Evolutionary conservation across 164 flowering plant species (phyloP), one percentile per base, ranked within the genome.

Genomic region (Kalanchoe fedtschenkoi): DNA sequence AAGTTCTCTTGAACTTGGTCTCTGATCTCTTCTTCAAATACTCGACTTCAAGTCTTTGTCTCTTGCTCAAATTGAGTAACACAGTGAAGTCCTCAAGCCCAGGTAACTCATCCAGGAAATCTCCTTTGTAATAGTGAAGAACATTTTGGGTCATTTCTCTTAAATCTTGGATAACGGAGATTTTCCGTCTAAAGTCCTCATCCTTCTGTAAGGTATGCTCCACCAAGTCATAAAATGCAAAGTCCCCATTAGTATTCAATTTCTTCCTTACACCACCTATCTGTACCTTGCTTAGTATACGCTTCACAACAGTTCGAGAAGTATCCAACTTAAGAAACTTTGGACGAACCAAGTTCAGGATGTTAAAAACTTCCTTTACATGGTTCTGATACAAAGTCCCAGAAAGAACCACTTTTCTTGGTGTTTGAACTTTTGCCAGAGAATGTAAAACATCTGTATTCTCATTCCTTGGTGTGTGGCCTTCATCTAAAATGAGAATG

Each of bases 101-200:
- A 19, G 97, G 98, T 19, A 93, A 81, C 69, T 93, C 98, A 26
- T 89, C 97, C 65, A 87, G 65, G 75, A 81, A 86, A 68, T 90
- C 97, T 58, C 97, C 97, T 69, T 78, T 90, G 59, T 90, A 90
- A 62, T 88, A 93, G 53, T 93, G 96, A 33, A 90, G 84, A 34
- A 93, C 87, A 21, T 76, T 75, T 26, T 67, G 68, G 0, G 97
- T 93, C 89, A 93, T 78, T 70, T 90, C 91, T 8, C 98, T 78
- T 15, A 93, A 74, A 61, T 89, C 95, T 66, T 81, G 84, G 30
- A 88, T 89, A 17, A 93, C 87, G 6, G 76, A 62, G 13, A 75
- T 75, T 67, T 81, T 93, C 69, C 86, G 72, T 26, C 65, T 77
- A 15, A 71, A 74, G 66, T 86, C 76, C 0, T 79, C 80, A 59